Conservation (phyloP, 1,139 yeast genomes). For the Yamadazyma friedrichii region DNA sequence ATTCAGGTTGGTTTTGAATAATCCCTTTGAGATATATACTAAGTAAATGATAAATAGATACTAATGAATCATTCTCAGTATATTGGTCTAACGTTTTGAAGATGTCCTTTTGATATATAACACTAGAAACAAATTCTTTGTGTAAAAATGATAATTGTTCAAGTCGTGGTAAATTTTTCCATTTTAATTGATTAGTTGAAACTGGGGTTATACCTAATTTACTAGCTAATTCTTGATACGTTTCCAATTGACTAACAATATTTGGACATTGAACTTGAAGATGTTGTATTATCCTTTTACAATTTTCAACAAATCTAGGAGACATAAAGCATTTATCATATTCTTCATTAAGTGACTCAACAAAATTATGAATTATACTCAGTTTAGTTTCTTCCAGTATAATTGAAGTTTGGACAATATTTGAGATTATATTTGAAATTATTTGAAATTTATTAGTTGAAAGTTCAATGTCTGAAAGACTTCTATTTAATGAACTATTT, state of each 20-base stretch:
- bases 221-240: conserved; percentile 22
- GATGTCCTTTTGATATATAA: conserved; percentile 23
- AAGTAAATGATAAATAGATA: conserved; percentile 28
- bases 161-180: conserved; percentile 24
- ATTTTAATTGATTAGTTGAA: conserved; percentile 25
- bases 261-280: conserved; percentile 24
- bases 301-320: conserved; percentile 26
- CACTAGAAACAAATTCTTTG: conserved; percentile 23
- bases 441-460: conserved; percentile 11
- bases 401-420: conserved; percentile 5
- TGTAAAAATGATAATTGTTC: conserved; percentile 28
- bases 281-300: conserved; percentile 26
- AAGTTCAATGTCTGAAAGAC: conserved; percentile 12
- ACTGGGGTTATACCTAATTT: conserved; percentile 31
- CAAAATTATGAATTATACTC: conserved; percentile 6
- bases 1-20: conserved; percentile 19
- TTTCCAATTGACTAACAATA: conserved; percentile 15
- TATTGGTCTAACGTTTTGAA: conserved; percentile 23
- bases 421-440: conserved; percentile 8
- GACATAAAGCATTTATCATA: conserved; percentile 27
- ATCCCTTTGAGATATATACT: conserved; percentile 30
- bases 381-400: conserved; percentile 10
- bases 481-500: conserved; percentile 7
- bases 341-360: conserved; percentile 28
- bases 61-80: conserved; percentile 21